Evolutionary conservation across 169 alveolate genomes (phyloP), one percentile per base, ranked within the genome.

Genomic region (Plasmodium yoelii): DNA sequence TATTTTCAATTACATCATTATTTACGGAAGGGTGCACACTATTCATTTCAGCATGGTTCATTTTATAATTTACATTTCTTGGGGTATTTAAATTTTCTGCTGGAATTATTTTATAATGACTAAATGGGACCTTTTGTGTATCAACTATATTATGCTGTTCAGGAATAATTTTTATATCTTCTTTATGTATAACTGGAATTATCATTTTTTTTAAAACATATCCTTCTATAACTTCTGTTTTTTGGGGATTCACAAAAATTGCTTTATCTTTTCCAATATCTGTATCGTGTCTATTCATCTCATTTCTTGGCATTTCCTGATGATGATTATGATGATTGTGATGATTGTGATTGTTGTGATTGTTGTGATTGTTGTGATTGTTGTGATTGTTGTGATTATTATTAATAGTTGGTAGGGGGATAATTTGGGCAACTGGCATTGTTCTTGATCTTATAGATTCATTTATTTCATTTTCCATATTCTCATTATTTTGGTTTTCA

Each of bases 151-250:
- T 22, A 24, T 46, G 13, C 18, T 1, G 53, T 5, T 4, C 28
- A 24, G 24, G 9, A 12, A 63, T 12, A 0, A 1, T 28, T 10
- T 46, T n/a, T 55, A n/a, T 75, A 2, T 63, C 74, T 7, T 73
- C 87, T 63, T 75, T 75, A 46, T 60, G 57, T n/a, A 74, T 74
- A 46, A 74, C 61, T 15, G 88, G 88, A 60, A 60, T 74, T 7
- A 73, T 13, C 44, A 74, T 22, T n/a, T n/a, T 13, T 60, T 74
- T 57, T 61, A 74, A 74, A 42, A 34, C 71, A 60, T 60, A 56
- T 0, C 87, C 87, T 19, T 55, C 87, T 46, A 63, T 60, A 15
- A 39, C 55, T 42, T 39, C 39, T 15, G 61, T 5, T 26, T 44
- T 8, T 24, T 26, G 49, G 34, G 70, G 34, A 13, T 73, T 47